Evolutionary conservation across 2,329 filamentous ascomycete species (phyloP), one percentile per base, ranked within the genome.

Genomic region (Penicillium janthinellum): DNA sequence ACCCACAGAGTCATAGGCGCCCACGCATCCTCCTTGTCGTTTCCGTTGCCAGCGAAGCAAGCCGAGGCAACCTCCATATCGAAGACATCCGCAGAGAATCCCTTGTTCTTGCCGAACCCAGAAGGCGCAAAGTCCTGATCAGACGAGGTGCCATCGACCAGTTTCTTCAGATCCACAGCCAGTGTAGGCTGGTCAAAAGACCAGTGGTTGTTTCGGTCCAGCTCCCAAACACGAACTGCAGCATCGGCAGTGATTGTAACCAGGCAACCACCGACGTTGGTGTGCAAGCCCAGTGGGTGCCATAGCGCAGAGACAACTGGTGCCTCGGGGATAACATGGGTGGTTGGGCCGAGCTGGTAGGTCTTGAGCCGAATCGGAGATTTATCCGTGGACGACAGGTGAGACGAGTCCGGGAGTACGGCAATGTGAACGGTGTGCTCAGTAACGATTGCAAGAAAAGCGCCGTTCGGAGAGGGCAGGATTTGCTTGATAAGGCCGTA

Each of bases 1-100:
- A 98, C 81, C 91, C 94, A 99, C 11, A 99, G 82, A 0, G 95
- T 98, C 90, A 97, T 97, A 10, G 93, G 87, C 7, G 92, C 90
- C 95, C 95, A 99, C 1, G 84, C 84, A 69, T 86, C 81, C 64
- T 88, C 84, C 39, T 83, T 83, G 56, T 83, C 81, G 57, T 75
- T 79, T 10, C 83, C 85, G 53, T 74, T 80, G 28, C 92, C 92
- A 14, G 92, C 94, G 78, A 99, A 99, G 73, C 88, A 91, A 53
- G 93, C 92, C 1, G 93, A 89, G 4, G 92, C 92, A 22, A 96
- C 92, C 71, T 97, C 91, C 89, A 99, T 96, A 73, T 98, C 93
- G 60, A 96, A 88, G 1, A 86, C 86, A 73, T 98, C 93, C 0
- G 92, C 90, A 0, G 92, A 96, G 70, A 96, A 98, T 10, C 87